These are phyloP conservation scores for Annulohypoxylon truncatum DNA, from an alignment of 2,329 filamentous ascomycete species.

Conservation along the genomic window DNA sequence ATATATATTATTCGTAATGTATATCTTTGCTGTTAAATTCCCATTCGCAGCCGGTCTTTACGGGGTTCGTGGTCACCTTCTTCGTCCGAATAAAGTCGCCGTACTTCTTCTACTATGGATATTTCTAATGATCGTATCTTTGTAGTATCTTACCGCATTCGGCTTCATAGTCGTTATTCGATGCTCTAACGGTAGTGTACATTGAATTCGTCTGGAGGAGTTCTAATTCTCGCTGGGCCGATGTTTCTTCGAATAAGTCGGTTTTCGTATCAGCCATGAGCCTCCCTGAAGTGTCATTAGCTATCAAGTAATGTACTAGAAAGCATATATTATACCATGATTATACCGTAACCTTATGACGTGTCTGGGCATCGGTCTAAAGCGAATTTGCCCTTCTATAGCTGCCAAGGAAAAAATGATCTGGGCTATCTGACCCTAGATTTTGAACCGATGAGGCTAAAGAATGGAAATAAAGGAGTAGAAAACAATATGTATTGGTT, in stretches of 20 bases:
- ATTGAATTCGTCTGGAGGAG: not conserved
- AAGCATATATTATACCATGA: too few species aligned
- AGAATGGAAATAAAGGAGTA: not conserved
- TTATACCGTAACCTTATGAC: not conserved
- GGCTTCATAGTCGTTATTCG: not conserved
- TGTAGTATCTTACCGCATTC: not conserved
- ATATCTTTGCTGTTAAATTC: not conserved
- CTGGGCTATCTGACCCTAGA: not conserved
- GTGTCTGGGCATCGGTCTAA: too few species aligned
- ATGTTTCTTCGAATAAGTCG: not conserved
- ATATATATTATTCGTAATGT: not conserved
- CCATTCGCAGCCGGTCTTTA: not conserved
- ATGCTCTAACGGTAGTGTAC: not conserved
- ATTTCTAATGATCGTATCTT: not conserved
- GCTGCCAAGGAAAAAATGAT: not conserved
- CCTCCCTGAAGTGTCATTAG: not conserved
- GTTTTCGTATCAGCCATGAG: not conserved
- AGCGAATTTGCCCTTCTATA: not conserved
- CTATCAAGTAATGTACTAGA: not conserved
- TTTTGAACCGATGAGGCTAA: not conserved
- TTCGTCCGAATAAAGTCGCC: not conserved
- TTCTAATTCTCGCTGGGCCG: not conserved
- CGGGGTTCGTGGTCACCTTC: not conserved
- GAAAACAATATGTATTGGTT: not conserved
- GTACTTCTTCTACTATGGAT: not conserved